Evolutionary conservation across 176 grass and related monocot genomes (phyloP), one percentile per base, ranked within the genome.

Genomic region (Eragrostis nindensis): DNA sequence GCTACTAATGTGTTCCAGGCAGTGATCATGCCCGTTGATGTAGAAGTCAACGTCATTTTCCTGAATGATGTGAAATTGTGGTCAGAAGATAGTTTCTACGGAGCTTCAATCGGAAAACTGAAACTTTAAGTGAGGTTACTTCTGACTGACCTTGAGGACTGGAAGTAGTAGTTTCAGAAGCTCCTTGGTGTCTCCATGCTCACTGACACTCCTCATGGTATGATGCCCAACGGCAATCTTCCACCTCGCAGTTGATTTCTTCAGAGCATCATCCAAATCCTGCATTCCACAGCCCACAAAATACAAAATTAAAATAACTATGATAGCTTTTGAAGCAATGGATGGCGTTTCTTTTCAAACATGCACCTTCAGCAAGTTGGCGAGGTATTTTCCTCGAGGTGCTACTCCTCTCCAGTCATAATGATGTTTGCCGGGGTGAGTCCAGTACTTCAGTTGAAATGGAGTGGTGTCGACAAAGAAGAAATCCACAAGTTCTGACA

Each of bases 141-240:
- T 48, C 59, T 64, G 18, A 48, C 25, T 62, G 76, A 95, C 96
- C 92, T 99, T 86, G 42, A 99, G 88, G 81, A 95, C 59, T 45
- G 96, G 96, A 68, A 99, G 92, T 8, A 95, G 86, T 7, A 91
- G 80, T 5, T 86, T 43, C 53, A 99, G 81, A 64, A 99, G 88
- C 78, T 99, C 92, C 74, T 71, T 14, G 57, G 96, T 99, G 82
- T 95, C 96, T 15, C 96, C 96, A 62, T 99, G 96, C 5, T 99
- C 85, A 66, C 96, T 95, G 39, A 91, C 84, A 52, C 96, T 99
- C 78, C 96, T 91, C 49, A 99, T 91, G 54, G 96, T 91, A 77
- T 99, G 96, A 76, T 99, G 96, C 2, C 96, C 96, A 26, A 99
- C 60, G n/a, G 77, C 96, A 68, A 99, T 88, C 86, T 95, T 98